These are phyloP conservation scores for Glycine latifolia DNA, from an alignment of 306 rosid genomes.

Conservation along the genomic window DNA sequence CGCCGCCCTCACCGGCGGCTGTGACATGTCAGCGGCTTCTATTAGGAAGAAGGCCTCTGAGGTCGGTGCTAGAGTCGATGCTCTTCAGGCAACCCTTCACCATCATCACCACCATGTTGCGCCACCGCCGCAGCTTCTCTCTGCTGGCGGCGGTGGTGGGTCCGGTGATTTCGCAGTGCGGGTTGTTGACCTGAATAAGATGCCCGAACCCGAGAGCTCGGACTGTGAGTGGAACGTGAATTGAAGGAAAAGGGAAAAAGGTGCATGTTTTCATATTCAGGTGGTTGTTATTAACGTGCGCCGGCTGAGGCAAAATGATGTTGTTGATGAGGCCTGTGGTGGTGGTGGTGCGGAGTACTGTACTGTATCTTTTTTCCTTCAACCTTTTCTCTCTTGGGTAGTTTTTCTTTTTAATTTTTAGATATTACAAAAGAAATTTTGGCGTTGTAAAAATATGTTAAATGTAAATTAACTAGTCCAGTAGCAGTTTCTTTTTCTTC, in stretches of 20 bases:
- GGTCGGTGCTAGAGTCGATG: conserved; percentile 94
- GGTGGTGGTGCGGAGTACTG: conserved; percentile 42
- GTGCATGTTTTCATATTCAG: conserved; percentile 47
- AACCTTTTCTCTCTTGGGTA: neutral
- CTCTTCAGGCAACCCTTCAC: conserved; percentile 66
- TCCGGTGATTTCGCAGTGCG: conserved; percentile 58
- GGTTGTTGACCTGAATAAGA: conserved; percentile 88
- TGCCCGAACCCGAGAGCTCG: conserved; percentile 86
- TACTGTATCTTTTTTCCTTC: conserved; percentile 24
- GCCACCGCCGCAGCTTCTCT: conserved; percentile 45
- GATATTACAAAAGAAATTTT: conserved; percentile 69
- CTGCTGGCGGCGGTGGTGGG: conserved; percentile 12
- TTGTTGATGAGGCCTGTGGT: conserved; percentile 71
- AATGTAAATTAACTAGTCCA: conserved; percentile 63
- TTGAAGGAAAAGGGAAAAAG: neutral
- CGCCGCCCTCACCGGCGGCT: conserved; percentile 8
- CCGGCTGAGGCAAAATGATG: conserved; percentile 68
- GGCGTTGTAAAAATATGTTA: conserved; percentile 62
- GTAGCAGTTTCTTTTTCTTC: conserved; percentile 37
- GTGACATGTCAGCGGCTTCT: conserved; percentile 84
- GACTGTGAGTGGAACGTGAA: conserved; percentile 69
- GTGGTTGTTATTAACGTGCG: neutral
- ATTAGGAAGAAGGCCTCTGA: conserved; percentile 91
- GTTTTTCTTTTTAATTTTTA: conserved; percentile 9
- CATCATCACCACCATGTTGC: conserved; percentile 47